These are phyloP conservation scores for Coffea humblotiana DNA, from an alignment of 305 asterid genomes.

Conservation along the genomic window DNA sequence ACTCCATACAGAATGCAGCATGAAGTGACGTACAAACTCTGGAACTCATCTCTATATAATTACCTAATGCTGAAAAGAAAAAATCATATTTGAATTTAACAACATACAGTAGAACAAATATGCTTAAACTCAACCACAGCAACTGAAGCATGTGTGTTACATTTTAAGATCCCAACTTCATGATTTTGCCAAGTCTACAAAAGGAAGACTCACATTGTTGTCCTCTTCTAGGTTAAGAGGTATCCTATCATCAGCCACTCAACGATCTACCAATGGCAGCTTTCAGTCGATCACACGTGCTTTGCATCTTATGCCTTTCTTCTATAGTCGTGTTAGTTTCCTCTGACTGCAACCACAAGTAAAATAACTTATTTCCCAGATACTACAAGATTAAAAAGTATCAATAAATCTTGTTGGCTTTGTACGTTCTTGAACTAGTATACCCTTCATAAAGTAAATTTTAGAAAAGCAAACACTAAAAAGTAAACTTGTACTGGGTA, in stretches of 20 bases:
- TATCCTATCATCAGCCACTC: not conserved
- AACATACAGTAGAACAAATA: not conserved
- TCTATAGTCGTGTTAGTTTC: constrained; percentile 49
- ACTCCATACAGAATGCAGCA: not conserved
- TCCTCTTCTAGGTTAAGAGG: not conserved
- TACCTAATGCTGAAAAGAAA: not conserved
- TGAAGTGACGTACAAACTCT: not conserved
- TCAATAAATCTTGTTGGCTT: not conserved
- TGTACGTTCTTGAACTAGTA: not conserved
- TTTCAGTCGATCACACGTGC: constrained; percentile 47
- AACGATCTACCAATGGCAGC: constrained; percentile 25
- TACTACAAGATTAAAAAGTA: not conserved
- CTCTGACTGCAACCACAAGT: constrained; percentile 45
- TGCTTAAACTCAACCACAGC: not conserved
- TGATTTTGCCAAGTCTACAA: not conserved
- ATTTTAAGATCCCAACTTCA: not conserved
- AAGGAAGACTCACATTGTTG: not conserved
- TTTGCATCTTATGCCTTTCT: constrained; percentile 58
- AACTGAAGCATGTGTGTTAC: not conserved
- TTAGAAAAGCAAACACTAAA: not conserved
- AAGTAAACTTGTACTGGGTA: not conserved
- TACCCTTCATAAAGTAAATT: not conserved
- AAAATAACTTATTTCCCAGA: not conserved
- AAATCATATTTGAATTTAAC: not conserved
- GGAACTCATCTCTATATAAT: not conserved